These are phyloP conservation scores for Castanea sativa DNA, from an alignment of 306 rosid genomes.

Conservation along the genomic window DNA sequence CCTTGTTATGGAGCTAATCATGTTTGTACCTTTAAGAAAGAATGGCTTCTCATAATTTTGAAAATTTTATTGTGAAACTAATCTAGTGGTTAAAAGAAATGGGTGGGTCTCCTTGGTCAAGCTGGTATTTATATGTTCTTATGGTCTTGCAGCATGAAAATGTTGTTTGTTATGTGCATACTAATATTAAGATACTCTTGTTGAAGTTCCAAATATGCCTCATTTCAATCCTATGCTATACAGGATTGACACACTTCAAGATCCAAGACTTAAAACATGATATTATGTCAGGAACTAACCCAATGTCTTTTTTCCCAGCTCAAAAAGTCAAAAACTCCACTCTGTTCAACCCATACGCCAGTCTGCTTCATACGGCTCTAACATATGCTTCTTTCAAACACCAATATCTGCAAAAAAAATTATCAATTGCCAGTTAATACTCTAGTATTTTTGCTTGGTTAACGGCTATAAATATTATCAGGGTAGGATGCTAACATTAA, in stretches of 20 bases:
- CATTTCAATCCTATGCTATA: background rate
- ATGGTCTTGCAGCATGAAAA: no score
- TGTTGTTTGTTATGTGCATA: no score
- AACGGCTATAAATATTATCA: background rate
- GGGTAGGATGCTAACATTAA: background rate
- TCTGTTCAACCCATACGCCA: conserved; percentile 49
- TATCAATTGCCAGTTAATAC: conserved; percentile 1
- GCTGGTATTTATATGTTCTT: no score
- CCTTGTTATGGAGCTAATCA: no score
- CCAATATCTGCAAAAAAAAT: conserved; percentile 65
- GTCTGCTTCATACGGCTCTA: conserved; percentile 78
- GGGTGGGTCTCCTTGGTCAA: no score
- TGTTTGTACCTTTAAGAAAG: no score
- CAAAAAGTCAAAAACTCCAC: conserved; percentile 80
- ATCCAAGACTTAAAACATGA: background rate
- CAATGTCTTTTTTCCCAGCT: conserved; percentile 65
- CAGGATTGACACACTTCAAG: background rate
- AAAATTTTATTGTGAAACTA: no score
- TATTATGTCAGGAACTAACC: conserved; percentile 32
- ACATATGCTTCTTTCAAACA: conserved; percentile 83
- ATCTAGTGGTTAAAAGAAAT: no score
- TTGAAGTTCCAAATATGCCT: background rate
- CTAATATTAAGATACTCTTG: no score
- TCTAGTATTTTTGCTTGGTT: background rate
- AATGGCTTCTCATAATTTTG: no score